Evolutionary conservation across 1,284 basidiomycete genomes (phyloP).

Genomic region (Rhodotorula sp.): DNA sequence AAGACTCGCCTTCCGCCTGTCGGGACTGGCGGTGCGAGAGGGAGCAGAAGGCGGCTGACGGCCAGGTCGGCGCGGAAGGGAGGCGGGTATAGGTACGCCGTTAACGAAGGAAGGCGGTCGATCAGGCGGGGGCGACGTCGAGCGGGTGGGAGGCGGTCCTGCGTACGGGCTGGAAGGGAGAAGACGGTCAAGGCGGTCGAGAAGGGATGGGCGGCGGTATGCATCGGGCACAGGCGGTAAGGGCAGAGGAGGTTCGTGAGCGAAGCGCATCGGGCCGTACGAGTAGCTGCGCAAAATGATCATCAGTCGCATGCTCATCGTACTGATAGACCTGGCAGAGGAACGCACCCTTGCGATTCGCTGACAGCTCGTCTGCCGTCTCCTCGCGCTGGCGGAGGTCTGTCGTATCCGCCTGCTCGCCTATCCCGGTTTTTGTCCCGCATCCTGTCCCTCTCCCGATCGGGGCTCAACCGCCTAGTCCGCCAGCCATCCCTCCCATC

Average conservation of each 20-base stretch:
- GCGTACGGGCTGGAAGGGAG: neutral
- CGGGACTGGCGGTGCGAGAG: neutral
- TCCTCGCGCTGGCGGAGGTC: neutral
- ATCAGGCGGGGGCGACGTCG: neutral
- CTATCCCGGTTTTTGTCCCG: neutral
- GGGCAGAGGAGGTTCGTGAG: neutral
- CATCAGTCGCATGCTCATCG: neutral
- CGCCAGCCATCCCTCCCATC: neutral
- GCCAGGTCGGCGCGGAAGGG: neutral
- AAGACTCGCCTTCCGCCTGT: neutral
- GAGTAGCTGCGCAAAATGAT: neutral
- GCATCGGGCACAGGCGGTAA: neutral
- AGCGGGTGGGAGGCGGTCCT: neutral
- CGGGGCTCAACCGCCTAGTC: neutral
- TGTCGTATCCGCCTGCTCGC: neutral
- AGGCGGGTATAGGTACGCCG: conserved; percentile 8
- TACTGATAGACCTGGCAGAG: neutral
- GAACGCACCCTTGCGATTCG: neutral
- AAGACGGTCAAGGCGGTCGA: neutral
- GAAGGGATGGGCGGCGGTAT: neutral
- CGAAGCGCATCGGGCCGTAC: neutral
- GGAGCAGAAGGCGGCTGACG: neutral
- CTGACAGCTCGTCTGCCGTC: neutral
- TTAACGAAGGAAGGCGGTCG: neutral
- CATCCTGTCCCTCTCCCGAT: conserved; percentile 4